A percentile compares a stretch with the other conserved stretches of the same genome.
Conservation (phyloP, 768 basidiomycete species). For the Boletus vinaceobasis region DNA sequence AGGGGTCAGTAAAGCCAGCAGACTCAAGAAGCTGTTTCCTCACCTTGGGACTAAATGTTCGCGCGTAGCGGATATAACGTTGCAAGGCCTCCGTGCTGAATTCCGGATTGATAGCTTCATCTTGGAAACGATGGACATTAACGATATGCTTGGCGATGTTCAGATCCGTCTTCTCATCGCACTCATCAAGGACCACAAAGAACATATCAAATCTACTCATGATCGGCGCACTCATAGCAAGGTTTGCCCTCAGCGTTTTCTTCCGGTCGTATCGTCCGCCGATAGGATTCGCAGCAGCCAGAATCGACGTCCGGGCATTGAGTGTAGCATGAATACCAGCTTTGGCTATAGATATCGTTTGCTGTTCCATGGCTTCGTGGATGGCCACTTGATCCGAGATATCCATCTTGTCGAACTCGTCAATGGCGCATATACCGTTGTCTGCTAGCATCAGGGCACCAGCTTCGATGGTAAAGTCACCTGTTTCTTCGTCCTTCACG, state of each 20-base stretch:
- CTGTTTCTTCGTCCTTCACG: conserved; percentile 97
- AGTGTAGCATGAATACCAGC: conserved; percentile 98
- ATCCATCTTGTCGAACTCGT: conserved; percentile 99
- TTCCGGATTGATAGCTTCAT: conserved; percentile 93
- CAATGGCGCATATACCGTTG: conserved; percentile 99
- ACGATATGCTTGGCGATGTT: conserved; percentile 97
- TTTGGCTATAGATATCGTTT: conserved; percentile 98
- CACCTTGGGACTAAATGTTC: conserved; percentile 98
- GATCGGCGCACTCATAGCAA: conserved; percentile 97
- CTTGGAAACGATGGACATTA: conserved; percentile 93
- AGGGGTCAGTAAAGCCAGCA: conserved; percentile 3
- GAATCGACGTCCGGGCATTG: conserved; percentile 95
- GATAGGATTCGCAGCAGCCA: conserved; percentile 97
- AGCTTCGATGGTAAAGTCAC: conserved; percentile 99
- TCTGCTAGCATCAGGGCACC: conserved; percentile 99
- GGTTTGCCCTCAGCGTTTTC: conserved; percentile 84
- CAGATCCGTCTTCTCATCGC: conserved; percentile 86
- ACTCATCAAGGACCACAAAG: conserved; percentile 97
- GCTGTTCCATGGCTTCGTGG: conserved; percentile 99
- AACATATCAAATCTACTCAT: conserved; percentile 99
- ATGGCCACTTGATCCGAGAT: conserved; percentile 98
- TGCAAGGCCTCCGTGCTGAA: conserved; percentile 97
- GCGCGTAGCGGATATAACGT: conserved; percentile 93
- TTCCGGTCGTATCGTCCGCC: conserved; percentile 96
- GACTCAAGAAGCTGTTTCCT: background rate